phyloP scores from a whole-genome alignment of 305 asterid species.

The Striga hermonthica region DNA sequence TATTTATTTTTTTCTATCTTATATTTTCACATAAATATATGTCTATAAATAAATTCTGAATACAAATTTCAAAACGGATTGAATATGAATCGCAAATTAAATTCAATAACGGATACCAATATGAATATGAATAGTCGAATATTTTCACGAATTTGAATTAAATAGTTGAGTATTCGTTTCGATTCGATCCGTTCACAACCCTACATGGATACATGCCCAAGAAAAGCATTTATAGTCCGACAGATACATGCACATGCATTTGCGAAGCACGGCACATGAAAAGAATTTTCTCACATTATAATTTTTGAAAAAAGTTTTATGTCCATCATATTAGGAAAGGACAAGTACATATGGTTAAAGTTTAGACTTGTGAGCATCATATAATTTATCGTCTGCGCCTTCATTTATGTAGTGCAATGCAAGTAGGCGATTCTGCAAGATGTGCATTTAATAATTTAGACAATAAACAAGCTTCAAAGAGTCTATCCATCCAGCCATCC shows the following conservation, averaged over 20 bases:
- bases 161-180: too few relatives aligned
- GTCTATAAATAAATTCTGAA: too few relatives aligned
- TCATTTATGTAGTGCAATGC: slow-evolving; percentile 98
- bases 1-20: too few relatives aligned
- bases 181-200: not conserved
- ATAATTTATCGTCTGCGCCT: slow-evolving; percentile 77
- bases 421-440: slow-evolving; percentile 92
- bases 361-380: slow-evolving; percentile 89
- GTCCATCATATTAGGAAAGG: slow-evolving; percentile 18
- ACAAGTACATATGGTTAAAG: slow-evolving; percentile 26
- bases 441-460: slow-evolving; percentile 20
- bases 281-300: not conserved
- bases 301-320: slow-evolving; percentile 19
- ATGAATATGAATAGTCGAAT: too few relatives aligned
- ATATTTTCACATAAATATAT: too few relatives aligned
- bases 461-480: slow-evolving; percentile 22
- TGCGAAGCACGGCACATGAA: slow-evolving; percentile 7
- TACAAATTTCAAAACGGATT: too few relatives aligned
- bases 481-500: not conserved
- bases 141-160: too few relatives aligned
- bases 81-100: too few relatives aligned
- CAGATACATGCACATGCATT: slow-evolving; percentile 15
- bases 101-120: too few relatives aligned
- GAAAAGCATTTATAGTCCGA: slow-evolving; percentile 4
- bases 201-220: slow-evolving; percentile 11